Percentiles rank a stretch among this genome's conserved stretches.
Evolutionary conservation across 2,329 filamentous ascomycete genomes (phyloP).

Genomic region (Ceratocystis destructans): DNA sequence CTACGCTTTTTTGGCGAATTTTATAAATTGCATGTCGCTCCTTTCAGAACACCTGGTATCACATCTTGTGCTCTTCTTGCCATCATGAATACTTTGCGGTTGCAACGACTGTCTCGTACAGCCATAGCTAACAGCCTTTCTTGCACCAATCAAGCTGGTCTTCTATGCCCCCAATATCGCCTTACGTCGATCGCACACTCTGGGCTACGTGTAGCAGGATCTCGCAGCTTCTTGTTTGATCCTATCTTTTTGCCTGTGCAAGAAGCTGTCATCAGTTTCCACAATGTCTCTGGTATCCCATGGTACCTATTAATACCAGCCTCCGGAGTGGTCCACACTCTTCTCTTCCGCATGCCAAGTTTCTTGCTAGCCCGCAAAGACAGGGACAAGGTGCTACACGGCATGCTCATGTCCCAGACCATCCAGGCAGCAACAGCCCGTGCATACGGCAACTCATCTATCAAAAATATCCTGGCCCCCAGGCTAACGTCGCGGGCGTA

Average conservation of each 20-base stretch:
- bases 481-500: constrained; percentile 4
- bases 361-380: constrained; percentile 29
- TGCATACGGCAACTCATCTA: constrained; percentile 27
- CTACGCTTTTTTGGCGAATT: neutral
- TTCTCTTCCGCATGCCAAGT: constrained; percentile 35
- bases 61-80: neutral
- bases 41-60: neutral
- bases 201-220: neutral
- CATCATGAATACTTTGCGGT: constrained; percentile 1
- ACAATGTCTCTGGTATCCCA: constrained; percentile 32
- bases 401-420: constrained; percentile 22
- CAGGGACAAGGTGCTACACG: constrained; percentile 22
- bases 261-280: constrained; percentile 32
- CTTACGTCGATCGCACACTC: neutral
- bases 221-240: constrained; percentile 16
- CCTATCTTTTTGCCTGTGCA: constrained; percentile 29
- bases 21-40: neutral
- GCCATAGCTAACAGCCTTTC: neutral
- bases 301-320: constrained; percentile 43
- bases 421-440: constrained; percentile 18
- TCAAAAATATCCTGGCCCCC: constrained; percentile 12
- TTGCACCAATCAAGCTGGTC: neutral
- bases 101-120: neutral
- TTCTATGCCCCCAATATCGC: neutral
- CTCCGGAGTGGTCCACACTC: constrained; percentile 35